Base-by-base conservation (phyloP, 2,329 filamentous ascomycete species). In the Fragosphaeria purpurea region DNA sequence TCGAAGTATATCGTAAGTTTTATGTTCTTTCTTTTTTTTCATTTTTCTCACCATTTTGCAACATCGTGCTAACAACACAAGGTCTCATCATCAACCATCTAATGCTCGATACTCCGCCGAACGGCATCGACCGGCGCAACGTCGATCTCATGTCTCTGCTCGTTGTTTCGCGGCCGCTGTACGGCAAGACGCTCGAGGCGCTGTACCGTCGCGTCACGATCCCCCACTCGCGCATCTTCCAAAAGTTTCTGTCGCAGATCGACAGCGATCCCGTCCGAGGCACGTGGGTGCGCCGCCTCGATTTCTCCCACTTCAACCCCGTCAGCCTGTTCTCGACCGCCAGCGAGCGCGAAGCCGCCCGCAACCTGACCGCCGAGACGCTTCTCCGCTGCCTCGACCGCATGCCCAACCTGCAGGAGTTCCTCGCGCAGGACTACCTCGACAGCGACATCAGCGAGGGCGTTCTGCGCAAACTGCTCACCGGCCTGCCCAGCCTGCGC, bases 231-330 rank as follows among this genome's bases (percentile, higher is more conserved):
- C 74, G 82, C 53, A 88, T 89, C 63, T 93, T 90, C 69, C 82
- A 82, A 62, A 91, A 91, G 67, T 88, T 89, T 58, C 76, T 89
- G 46, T 72, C 74, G 52, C 86, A 87, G 60, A 73, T 91, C 56
- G 70, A 72, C 44, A 70, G 77, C 52, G 82, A 89, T 62, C 78
- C 80, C 2, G 72, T 80, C 7, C 72, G 90, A 49, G 87, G 86
- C 44, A 83, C 80, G 41, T 80, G 90, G 59, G 85, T 91, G 43
- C 81, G 85, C 52, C 83, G 87, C 47, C 71, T 91, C 44, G 87
- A 93, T 68, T 90, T 93, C 61, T 89, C 85, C 55, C 86, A 90
- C 70, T 90, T 90, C 68, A 90, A 88, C 63, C 86, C 86, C 30
- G 81, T 85, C 50, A 84, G 85, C 50, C 74, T 88, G 56, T 88